Evolutionary conservation across 495 filamentous ascomycete genomes (phyloP), one percentile per base, ranked within the genome.

Genomic region (Penicillium samsonianum): DNA sequence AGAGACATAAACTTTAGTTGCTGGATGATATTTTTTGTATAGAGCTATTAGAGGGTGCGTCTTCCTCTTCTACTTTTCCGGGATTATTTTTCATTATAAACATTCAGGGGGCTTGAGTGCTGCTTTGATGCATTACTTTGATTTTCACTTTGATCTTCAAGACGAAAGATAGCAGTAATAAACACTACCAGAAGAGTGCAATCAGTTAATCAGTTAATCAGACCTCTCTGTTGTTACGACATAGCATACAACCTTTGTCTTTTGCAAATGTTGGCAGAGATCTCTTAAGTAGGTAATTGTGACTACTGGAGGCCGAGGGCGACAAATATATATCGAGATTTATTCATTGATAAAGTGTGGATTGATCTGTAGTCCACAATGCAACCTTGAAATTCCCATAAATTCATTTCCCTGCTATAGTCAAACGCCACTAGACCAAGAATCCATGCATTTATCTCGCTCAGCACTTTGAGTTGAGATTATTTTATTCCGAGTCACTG

Each of bases 1-100:
- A 87, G 77, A 87, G 79, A 72, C 94, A 98, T 82, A 98, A 98
- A 78, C 75, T 98, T 67, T 96, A 67, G 41, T 12, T 6, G 16
- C 35, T 38, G n/a, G n/a, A n/a, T 2, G 16, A 38, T 38, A 38
- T 37, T 20, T 8, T 50, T 33, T 53, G 58, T 58, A 55, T 46
- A 59, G 59, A 56, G 47, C 17, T 42, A 20, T 10, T 2, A 9
- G 22, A 19, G 20, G 1, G 1, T 28, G 19, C 22, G 28, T 9
- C n/a, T 31, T 30, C 11, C 19, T 38, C 35, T 17, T 17, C 35
- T 38, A 17, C 16, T 3, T 16, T 16, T 7, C 4, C 5, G 14
- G 14, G 1, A 14, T 37, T 14, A 5, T 37, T 37, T 12, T 12
- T 4, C 2, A 3, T 0, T 31, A 12, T 12, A 31, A 31, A 4